Conservation (phyloP, 1,284 basidiomycete species). For the Coniferiporia weirii region DNA sequence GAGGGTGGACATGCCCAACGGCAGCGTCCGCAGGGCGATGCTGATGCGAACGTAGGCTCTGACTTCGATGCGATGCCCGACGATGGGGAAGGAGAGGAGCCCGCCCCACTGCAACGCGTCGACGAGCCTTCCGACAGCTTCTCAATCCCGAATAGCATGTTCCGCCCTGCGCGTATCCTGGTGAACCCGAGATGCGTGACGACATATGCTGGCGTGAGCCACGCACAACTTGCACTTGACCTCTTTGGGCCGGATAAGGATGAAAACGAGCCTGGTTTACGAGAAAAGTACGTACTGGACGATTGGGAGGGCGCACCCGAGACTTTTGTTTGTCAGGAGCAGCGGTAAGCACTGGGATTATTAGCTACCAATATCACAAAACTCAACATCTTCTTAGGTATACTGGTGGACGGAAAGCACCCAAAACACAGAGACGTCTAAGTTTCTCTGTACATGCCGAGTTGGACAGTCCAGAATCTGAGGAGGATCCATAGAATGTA, state of each 20-base stretch:
- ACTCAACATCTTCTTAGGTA: constrained; percentile 42
- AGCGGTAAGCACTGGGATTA: constrained; percentile 45
- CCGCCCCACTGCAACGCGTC: not conserved
- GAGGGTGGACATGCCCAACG: constrained; percentile 31
- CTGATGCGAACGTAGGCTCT: constrained; percentile 78
- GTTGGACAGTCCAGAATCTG: constrained; percentile 32
- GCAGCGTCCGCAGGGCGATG: constrained; percentile 39
- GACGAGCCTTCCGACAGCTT: constrained; percentile 31
- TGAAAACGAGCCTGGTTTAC: constrained; percentile 28
- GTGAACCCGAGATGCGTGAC: constrained; percentile 94
- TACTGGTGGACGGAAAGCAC: constrained; percentile 85
- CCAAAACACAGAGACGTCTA: constrained; percentile 84
- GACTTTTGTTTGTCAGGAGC: constrained; percentile 95
- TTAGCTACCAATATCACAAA: not conserved
- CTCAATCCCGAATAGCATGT: constrained; percentile 82
- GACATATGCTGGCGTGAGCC: constrained; percentile 92
- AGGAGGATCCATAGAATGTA: not conserved
- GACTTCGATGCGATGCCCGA: constrained; percentile 87
- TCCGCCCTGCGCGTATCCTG: constrained; percentile 82
- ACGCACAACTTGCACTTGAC: constrained; percentile 87
- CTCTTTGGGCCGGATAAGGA: constrained; percentile 75
- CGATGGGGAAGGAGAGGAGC: constrained; percentile 13
- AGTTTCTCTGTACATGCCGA: constrained; percentile 82
- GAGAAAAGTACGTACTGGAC: constrained; percentile 77
- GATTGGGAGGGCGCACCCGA: constrained; percentile 94